A percentile compares a stretch with the other conserved stretches of the same genome.
Evolutionary conservation across 1,284 basidiomycete species (phyloP).

Genomic region (Papiliotrema terrestris): DNA sequence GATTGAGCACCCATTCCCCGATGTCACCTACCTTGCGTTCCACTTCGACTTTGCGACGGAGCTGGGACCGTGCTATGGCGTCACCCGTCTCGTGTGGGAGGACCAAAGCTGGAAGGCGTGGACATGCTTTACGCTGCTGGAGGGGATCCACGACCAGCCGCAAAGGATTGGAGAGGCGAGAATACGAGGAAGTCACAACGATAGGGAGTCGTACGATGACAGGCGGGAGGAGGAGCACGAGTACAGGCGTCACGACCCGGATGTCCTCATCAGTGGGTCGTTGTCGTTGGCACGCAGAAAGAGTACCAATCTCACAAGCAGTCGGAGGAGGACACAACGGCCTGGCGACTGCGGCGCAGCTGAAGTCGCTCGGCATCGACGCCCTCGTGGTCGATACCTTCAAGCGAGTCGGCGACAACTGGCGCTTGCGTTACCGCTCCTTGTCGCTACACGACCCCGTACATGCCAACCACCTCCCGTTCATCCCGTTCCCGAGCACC

Average conservation of each 20-base stretch:
- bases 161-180: slow-evolving; percentile 52
- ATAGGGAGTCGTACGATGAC: slow-evolving; percentile 29
- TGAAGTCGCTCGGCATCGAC: slow-evolving; percentile 58
- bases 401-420: slow-evolving; percentile 58
- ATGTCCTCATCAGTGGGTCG: slow-evolving; percentile 50
- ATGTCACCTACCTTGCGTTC: slow-evolving; percentile 59
- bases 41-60: slow-evolving; percentile 60
- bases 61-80: slow-evolving; percentile 54
- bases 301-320: background rate
- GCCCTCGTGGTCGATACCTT: slow-evolving; percentile 58
- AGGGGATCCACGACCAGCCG: slow-evolving; percentile 56
- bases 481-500: slow-evolving; percentile 30
- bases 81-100: slow-evolving; percentile 59
- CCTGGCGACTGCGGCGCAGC: slow-evolving; percentile 58
- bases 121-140: slow-evolving; percentile 59
- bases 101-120: slow-evolving; percentile 59
- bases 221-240: slow-evolving; percentile 44
- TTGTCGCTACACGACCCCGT: slow-evolving; percentile 64
- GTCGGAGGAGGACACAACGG: slow-evolving; percentile 67
- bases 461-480: slow-evolving; percentile 42
- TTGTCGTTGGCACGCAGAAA: too few relatives aligned
- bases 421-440: slow-evolving; percentile 58
- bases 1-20: slow-evolving; percentile 55
- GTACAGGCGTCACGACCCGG: slow-evolving; percentile 34
- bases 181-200: slow-evolving; percentile 30